phyloP scores from a whole-genome alignment of 1,284 basidiomycete species.

The Boletus smithii region DNA sequence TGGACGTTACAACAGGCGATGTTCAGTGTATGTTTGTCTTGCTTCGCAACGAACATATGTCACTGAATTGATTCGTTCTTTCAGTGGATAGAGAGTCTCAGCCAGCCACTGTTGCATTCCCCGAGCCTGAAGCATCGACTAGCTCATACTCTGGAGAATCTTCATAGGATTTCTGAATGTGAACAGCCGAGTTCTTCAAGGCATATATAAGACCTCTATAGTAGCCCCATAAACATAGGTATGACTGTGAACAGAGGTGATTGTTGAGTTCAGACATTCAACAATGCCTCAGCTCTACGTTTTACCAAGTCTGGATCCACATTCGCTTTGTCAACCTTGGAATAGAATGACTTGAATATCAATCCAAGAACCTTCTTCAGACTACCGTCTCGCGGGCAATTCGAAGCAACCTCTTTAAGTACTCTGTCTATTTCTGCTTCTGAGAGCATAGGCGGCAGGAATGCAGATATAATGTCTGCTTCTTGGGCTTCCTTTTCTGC shows the following conservation, averaged over 20 bases:
- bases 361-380: constrained; percentile 43
- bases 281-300: constrained; percentile 43
- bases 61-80: constrained; percentile 8
- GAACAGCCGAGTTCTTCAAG: not conserved
- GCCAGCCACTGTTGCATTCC: not conserved
- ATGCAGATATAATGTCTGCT: constrained; percentile 49
- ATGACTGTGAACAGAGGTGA: not conserved
- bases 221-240: constrained; percentile 1
- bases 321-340: constrained; percentile 52
- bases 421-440: constrained; percentile 51
- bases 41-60: not conserved
- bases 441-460: constrained; percentile 58
- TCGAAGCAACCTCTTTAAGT: constrained; percentile 42
- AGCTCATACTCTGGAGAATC: not conserved
- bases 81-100: constrained; percentile 5
- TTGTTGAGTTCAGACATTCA: constrained; percentile 22
- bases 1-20: constrained; percentile 2
- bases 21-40: constrained; percentile 15
- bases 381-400: constrained; percentile 28
- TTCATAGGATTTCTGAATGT: constrained; percentile 1
- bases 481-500: constrained; percentile 62
- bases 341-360: constrained; percentile 62
- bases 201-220: constrained; percentile 5
- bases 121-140: constrained; percentile 3
- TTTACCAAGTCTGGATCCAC: constrained; percentile 60